A percentile compares a stretch with the other conserved stretches of the same genome.
These are phyloP conservation scores for Cymodocea nodosa DNA, from an alignment of 116 monocot species.

Conservation along the genomic window DNA sequence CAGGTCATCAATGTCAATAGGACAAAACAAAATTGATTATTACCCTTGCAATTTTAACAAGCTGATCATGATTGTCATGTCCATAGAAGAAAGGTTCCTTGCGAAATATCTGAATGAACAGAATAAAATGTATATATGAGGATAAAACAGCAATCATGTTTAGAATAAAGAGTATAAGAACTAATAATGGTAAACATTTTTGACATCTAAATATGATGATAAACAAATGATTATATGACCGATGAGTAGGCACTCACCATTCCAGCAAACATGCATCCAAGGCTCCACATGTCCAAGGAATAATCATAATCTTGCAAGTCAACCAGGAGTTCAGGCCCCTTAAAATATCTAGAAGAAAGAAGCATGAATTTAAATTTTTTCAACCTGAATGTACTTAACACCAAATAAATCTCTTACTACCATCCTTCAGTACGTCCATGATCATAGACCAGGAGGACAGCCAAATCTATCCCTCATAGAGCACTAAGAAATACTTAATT, in stretches of 20 bases:
- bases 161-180: no score
- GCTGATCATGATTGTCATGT: conserved; percentile 75
- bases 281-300: conserved; percentile 95
- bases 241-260: conserved; percentile 36
- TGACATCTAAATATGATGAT: no score
- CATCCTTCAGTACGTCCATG: no score
- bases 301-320: conserved; percentile 97
- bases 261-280: conserved; percentile 98
- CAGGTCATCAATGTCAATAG: not conserved
- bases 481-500: no score
- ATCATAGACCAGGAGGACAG: no score
- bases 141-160: not conserved
- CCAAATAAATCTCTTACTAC: no score
- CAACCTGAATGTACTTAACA: no score
- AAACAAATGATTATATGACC: no score
- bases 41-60: conserved; percentile 67
- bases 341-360: conserved; percentile 50
- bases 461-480: no score
- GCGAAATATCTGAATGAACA: conserved; percentile 29
- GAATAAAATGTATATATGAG: not conserved
- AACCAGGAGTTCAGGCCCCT: conserved; percentile 90
- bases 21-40: conserved; percentile 1
- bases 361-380: not conserved
- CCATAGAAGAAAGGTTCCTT: conserved; percentile 80
- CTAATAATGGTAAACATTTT: no score